Conservation (phyloP, 352 stramenopile species). For the Elongisporangium senticosum region DNA sequence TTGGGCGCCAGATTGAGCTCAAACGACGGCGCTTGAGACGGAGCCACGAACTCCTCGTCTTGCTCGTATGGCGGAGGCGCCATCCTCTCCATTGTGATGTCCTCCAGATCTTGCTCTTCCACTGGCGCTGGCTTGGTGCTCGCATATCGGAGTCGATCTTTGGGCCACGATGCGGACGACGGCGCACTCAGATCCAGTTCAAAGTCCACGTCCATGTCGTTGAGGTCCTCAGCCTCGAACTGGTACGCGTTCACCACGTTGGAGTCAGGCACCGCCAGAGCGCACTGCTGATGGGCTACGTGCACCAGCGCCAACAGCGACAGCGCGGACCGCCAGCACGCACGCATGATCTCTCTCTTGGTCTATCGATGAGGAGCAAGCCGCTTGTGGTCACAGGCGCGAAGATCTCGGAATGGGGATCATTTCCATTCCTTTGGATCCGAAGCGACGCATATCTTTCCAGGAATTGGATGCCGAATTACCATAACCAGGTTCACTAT, state of each 20-base stretch:
- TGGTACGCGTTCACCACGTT: not conserved
- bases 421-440: not conserved
- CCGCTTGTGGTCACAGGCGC: not conserved
- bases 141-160: not conserved
- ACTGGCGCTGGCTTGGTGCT: not conserved
- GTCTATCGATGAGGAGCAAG: not conserved
- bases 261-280: not conserved
- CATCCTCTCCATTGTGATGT: constrained; percentile 13
- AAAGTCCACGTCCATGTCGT: constrained; percentile 10
- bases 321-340: not conserved
- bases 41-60: not conserved
- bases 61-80: not conserved
- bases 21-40: not conserved
- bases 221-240: constrained; percentile 6
- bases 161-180: constrained; percentile 16
- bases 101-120: constrained; percentile 13
- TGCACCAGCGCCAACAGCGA: constrained; percentile 1
- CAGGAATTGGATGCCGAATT: not conserved
- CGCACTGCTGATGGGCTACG: not conserved
- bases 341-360: not conserved
- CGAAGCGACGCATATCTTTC: constrained; percentile 4
- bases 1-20: constrained; percentile 12
- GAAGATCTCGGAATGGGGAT: not conserved
- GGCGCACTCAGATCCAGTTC: constrained; percentile 17
- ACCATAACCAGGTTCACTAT: not conserved